Evolutionary conservation across 106 monocot genomes (phyloP).

Genomic region (Dioscorea alata): DNA sequence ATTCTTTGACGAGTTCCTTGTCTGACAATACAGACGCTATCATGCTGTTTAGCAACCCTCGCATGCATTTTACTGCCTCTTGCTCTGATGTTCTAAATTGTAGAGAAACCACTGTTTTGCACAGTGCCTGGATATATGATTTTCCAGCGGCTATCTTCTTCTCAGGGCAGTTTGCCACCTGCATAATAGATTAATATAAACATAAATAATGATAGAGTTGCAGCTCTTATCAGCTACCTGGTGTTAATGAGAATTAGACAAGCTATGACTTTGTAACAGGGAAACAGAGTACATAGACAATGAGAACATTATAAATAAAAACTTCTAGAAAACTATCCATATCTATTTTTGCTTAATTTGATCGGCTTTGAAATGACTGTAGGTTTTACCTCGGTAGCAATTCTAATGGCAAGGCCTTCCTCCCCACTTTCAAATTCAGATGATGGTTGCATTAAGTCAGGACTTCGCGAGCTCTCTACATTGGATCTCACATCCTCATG

Average conservation of each 20-base stretch:
- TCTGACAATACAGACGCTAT: slow-evolving; percentile 30
- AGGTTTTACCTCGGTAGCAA: slow-evolving; percentile 73
- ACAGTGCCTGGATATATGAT: slow-evolving; percentile 67
- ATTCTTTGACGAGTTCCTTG: slow-evolving; percentile 61
- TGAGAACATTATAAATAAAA: no score
- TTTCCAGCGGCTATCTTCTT: slow-evolving; percentile 72
- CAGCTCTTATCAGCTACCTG: no score
- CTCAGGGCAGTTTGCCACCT: slow-evolving; percentile 54
- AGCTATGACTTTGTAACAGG: no score
- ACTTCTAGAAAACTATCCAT: no score
- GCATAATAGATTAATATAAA: background rate
- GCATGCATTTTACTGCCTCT: slow-evolving; percentile 76
- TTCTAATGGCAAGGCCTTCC: slow-evolving; percentile 88
- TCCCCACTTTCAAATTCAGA: slow-evolving; percentile 46
- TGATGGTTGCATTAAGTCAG: slow-evolving; percentile 18
- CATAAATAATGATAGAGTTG: background rate
- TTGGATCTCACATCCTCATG: slow-evolving; percentile 18
- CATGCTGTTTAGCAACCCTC: slow-evolving; percentile 51
- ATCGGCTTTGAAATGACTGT: no score
- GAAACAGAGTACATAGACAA: no score
- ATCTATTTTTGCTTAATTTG: no score
- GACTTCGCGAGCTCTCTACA: slow-evolving; percentile 17
- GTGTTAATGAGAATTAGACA: no score
- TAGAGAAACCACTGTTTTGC: slow-evolving; percentile 35
- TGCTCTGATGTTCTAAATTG: slow-evolving; percentile 62